phyloP scores from a whole-genome alignment of 345 rosid species.

The Aquilaria malaccensis region DNA sequence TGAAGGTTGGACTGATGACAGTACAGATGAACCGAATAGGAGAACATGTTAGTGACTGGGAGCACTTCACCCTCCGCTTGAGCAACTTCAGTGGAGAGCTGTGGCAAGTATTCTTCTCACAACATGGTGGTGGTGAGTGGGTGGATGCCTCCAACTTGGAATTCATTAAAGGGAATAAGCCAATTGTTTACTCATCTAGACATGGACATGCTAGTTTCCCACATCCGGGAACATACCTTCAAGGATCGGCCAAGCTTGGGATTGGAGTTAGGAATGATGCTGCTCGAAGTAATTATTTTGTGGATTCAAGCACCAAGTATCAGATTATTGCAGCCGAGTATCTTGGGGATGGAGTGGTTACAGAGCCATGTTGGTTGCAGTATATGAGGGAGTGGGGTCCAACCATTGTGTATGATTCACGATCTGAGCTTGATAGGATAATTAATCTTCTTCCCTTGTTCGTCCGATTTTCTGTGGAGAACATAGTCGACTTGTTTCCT shows the following conservation, averaged over 20 bases:
- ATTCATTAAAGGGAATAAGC: slow-evolving; percentile 50
- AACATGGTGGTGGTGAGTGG: slow-evolving; percentile 93
- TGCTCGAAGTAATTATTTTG: slow-evolving; percentile 40
- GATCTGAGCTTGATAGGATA: slow-evolving; percentile 70
- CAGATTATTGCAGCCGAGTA: slow-evolving; percentile 70
- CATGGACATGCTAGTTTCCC: slow-evolving; percentile 90
- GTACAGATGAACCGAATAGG: slow-evolving; percentile 66
- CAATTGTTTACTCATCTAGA: slow-evolving; percentile 72
- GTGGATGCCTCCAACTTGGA: slow-evolving; percentile 57
- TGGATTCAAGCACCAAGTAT: slow-evolving; percentile 75
- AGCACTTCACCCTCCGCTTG: slow-evolving; percentile 77
- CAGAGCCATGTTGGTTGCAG: slow-evolving; percentile 80
- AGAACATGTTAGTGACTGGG: slow-evolving; percentile 88
- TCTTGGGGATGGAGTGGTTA: slow-evolving; percentile 47
- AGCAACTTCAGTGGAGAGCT: slow-evolving; percentile 87
- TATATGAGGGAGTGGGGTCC: slow-evolving; percentile 99
- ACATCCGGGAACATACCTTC: slow-evolving; percentile 68
- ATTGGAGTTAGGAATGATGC: slow-evolving; percentile 71
- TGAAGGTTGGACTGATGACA: slow-evolving; percentile 65
- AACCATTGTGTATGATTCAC: slow-evolving; percentile 60
- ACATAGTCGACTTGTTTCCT: slow-evolving; percentile 73
- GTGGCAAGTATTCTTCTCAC: slow-evolving; percentile 68
- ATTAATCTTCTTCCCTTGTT: slow-evolving; percentile 54
- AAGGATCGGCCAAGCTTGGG: slow-evolving; percentile 74
- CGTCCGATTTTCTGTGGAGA: slow-evolving; percentile 70